Evolutionary conservation across 306 rosid species (phyloP), one percentile per base, ranked within the genome.

Genomic region (Hippophae gyantsensis): DNA sequence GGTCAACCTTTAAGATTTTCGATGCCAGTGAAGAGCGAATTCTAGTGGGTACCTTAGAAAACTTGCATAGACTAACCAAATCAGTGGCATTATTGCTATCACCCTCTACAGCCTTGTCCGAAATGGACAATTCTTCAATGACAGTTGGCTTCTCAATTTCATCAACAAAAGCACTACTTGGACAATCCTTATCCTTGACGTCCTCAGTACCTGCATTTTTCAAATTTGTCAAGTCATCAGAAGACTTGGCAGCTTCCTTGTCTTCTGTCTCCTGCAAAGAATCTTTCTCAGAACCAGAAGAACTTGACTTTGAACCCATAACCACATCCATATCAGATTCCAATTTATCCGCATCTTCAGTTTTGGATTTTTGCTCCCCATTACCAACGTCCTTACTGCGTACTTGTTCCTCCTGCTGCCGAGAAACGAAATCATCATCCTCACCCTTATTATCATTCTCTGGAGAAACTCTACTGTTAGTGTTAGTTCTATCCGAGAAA

Each of bases 11-110:
- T 60, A 72, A 57, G 76, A 54, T 67, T 78, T 73, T 90, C 52
- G 59, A 59, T 5, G 72, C 49, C 77, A 79, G 66, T 43, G 87
- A 77, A 49, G 96, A 81, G 56, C 98, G 96, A 1, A 66, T 83
- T 72, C 69, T 85, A 13, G 98, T 87, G 61, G 98, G 98, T 51
- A 85, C 84, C 86, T 85, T 87, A 38, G 81, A 77, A 68, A 78
- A 84, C 57, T 80, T 82, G 72, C 90, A 82, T 0, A 81, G 69
- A 13, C 85, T 77, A 52, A 85, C 76, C 42, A 87, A 78, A 81
- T 87, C 85, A 64, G 76, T 65, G 48, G 65, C 70, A 67, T 3
- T 77, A 65, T 67, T 67, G 56, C 67, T 61, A 69, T 62, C 74
- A 56, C 62, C 67, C 60, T 76, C 86, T 52, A 49, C 71, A 63